Conservation (phyloP, 1,284 basidiomycete genomes). For the Ustilago loliicola region DNA sequence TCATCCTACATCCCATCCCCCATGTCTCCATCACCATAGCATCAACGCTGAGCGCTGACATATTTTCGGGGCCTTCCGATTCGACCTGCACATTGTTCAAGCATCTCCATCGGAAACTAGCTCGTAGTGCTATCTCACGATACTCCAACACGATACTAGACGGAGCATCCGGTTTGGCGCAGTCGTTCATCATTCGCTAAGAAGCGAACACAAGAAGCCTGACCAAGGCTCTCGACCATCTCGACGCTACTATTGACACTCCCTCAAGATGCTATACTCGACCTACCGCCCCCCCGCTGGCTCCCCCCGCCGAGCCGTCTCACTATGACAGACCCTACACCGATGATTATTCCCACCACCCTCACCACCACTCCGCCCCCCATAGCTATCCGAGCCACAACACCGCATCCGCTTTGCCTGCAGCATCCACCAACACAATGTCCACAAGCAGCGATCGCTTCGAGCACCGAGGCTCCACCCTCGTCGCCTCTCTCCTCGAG, state of each 20-base stretch:
- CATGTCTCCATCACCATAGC: conserved; percentile 2
- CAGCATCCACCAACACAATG: conserved; percentile 10
- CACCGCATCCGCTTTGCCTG: not conserved
- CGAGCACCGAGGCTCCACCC: conserved; percentile 23
- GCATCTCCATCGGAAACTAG: no score
- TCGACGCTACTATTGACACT: not conserved
- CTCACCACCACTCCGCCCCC: not conserved
- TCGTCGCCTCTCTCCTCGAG: conserved; percentile 30
- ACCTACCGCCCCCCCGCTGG: conserved; percentile 24
- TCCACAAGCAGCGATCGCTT: conserved; percentile 23
- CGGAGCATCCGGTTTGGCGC: not conserved
- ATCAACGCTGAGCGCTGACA: not conserved
- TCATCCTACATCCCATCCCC: not conserved
- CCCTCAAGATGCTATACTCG: conserved; percentile 26
- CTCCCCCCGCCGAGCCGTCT: conserved; percentile 4
- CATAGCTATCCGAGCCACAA: not conserved
- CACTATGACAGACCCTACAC: conserved; percentile 13
- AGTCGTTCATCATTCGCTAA: not conserved
- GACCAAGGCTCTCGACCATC: not conserved
- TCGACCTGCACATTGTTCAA: no score
- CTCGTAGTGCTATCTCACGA: not conserved
- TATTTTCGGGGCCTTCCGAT: not conserved
- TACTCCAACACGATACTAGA: not conserved
- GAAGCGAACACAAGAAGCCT: not conserved
- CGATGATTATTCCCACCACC: not conserved